Base-by-base conservation (phyloP, 805 yeast genomes). In the Suhomyces faveliae region DNA sequence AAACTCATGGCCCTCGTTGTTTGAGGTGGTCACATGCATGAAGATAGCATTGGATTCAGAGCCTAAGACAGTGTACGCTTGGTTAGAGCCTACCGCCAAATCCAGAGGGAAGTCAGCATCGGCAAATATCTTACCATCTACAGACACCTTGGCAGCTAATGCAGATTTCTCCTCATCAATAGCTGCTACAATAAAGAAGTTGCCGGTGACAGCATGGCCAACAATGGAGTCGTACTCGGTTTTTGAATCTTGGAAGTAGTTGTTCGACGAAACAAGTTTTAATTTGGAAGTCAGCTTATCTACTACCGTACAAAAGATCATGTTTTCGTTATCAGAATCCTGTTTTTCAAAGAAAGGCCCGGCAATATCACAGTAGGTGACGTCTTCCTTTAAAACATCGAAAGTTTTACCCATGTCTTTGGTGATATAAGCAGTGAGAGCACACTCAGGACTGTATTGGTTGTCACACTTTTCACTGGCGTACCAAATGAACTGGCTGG, bases 121-220 rank as follows among this genome's bases (percentile, higher is more conserved):
- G 0, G 96, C 89, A 75, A 84, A 94, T 8, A 67, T 72, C 4
- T 59, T 51, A 15, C 98, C 98, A 65, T 92, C 92, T 13, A 81
- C 77, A 1, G 97, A 83, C 1, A 89, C 89, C 54, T 74, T 77
- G 0, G 95, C 92, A 44, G 77, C 75, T 46, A 90, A 68, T 1
- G 64, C 51, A 5, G 81, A 72, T 20, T 46, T 50, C 2, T 73
- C 71, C 20, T 78, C 79, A 11, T 72, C 79, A 12, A 66, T 66
- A 2, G 79, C 68, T 0, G 96, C 97, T 43, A 85, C 90, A 23
- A 92, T 79, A 20, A 87, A 70, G 57, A 79, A 92, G 23, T 80
- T 84, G 20, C 87, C 86, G 15, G 84, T 80, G 27, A 82, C 71
- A 15, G 94, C 89, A 54, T 81, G 83, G 0, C 96, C 97, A 38